Base-by-base conservation (phyloP, 179 eudicot genomes). In the Amaranthus tricolor region DNA sequence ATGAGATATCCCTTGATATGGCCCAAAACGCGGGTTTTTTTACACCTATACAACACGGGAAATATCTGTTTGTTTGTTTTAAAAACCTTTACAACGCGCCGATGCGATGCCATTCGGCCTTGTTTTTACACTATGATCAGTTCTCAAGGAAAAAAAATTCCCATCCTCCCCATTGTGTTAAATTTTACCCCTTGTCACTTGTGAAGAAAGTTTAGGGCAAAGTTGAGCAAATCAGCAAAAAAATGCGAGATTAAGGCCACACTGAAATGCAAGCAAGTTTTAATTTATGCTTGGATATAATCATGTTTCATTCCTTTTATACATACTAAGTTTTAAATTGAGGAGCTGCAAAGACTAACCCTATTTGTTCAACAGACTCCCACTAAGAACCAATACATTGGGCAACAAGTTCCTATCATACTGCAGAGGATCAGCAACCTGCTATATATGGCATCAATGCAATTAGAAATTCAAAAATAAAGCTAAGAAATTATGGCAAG, bases 401-500 rank as follows among this genome's bases (percentile, higher is more conserved):
- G 82, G 65, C 56, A 47, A 74, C 57, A 62, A 53, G 54, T 51
- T 40, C 43, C 77, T n/a, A 61, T 19, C 68, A 69, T 61, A n/a
- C 61, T 53, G 66, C 47, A 51, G 44, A 59, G 15, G 45, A 58
- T 9, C 62, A 70, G 24, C 21, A 75, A 71, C 77, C 53, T 31
- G 70, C 61, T 72, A 59, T 72, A 68, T 76, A 52, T 40, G 59
- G 77, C 77, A 60, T 72, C 70, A 72, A 54, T 54, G 74, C 74
- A 80, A 59, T 56, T 66, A 65, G 68, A 73, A 73, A 72, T 54
- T 62, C 62, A 73, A 73, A 70, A 68, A 68, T 71, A 71, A 79
- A 77, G 54, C 58, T 59, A 72, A 62, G 63, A 75, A 79, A 66
- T 48, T 67, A 75, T 63, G 44, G 78, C 86, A 81, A 74, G 83